Evolutionary conservation across 495 filamentous ascomycete species (phyloP).

Genomic region (Penicillium antarcticum): DNA sequence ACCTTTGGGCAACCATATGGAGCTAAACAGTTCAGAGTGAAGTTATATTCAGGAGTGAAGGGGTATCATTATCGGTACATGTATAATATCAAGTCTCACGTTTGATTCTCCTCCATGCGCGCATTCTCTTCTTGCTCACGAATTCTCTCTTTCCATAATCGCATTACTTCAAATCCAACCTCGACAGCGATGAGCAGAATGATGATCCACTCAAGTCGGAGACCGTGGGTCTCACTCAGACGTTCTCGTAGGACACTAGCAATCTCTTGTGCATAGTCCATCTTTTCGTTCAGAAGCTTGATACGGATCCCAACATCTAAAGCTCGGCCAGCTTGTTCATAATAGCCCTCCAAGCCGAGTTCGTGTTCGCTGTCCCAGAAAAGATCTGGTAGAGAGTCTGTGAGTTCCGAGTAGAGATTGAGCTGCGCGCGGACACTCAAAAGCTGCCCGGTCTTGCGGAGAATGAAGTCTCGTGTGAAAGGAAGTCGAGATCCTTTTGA

Average conservation of each 20-base stretch:
- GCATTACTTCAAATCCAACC: constrained; percentile 66
- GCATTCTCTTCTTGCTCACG: constrained; percentile 44
- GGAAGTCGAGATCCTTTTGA: constrained; percentile 63
- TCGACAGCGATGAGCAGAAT: constrained; percentile 92
- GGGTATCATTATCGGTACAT: constrained; percentile 10
- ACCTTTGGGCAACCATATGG: background rate
- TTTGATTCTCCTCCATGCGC: constrained; percentile 13
- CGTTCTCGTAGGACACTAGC: constrained; percentile 84
- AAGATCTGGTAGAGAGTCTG: constrained; percentile 89
- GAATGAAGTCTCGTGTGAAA: constrained; percentile 73
- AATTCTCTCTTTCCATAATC: constrained; percentile 55
- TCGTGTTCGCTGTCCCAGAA: constrained; percentile 95
- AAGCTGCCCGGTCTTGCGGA: constrained; percentile 92
- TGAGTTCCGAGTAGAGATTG: constrained; percentile 95
- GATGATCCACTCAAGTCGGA: constrained; percentile 94
- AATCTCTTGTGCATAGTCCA: constrained; percentile 97
- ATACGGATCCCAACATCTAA: constrained; percentile 93
- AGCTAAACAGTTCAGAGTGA: background rate
- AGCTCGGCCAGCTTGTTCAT: constrained; percentile 85
- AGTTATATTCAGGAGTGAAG: constrained; percentile 6
- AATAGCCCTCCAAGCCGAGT: constrained; percentile 84
- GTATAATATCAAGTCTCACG: background rate
- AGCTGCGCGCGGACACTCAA: constrained; percentile 85
- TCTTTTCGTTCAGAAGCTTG: constrained; percentile 88
- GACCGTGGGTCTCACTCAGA: constrained; percentile 83